Base-by-base conservation (phyloP, 805 yeast genomes). In the Kodamaea laetipori region DNA sequence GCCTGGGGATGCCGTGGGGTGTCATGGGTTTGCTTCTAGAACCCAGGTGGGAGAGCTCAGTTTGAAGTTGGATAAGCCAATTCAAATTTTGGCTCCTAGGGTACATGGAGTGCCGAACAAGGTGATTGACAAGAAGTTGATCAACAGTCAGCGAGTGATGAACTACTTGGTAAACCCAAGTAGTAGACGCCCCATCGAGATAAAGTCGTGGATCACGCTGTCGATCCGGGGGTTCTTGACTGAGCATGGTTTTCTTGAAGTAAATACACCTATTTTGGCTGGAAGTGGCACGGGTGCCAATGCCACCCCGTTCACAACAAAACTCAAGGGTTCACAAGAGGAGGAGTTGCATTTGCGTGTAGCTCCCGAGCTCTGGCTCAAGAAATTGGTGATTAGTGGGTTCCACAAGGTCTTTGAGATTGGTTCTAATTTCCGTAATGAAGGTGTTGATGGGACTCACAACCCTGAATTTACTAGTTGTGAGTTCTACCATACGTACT, bases 301-400 rank as follows among this genome's bases (percentile, higher is more conserved):
- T 54, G 98, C 99, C 0, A 76, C 77, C n/a, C 96, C 98, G 0
- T 94, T 94, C 53, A 56, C 56, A 1, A 89, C 97, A 1, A 24
- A 18, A 1, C 61, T 74, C 32, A 60, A 63, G 31, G 74, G 73
- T 21, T 41, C 72, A 45, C 43, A 50, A 18, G 48, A 48, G 1
- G 56, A 52, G 1, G 66, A 67, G 9, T 63, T 89, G 6, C 82
- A 78, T 43, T 62, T 94, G 35, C 68, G 99, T 33, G 92, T 94
- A 2, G 97, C 99, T 0, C 99, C 99, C 0, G 99, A 92, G 57
- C 66, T 94, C 28, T 94, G 97, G 97, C 74, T 94, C 43, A 94
- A 94, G 58, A 77, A 86, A 50, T 65, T 94, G 39, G 77, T 90
- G 2, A 81, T 92, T 25, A 76, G 87, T 6, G 99, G 99, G 1